Evolutionary conservation across 75 land plant species (phyloP), one percentile per base, ranked within the genome.

Genomic region (Picea glauca): DNA sequence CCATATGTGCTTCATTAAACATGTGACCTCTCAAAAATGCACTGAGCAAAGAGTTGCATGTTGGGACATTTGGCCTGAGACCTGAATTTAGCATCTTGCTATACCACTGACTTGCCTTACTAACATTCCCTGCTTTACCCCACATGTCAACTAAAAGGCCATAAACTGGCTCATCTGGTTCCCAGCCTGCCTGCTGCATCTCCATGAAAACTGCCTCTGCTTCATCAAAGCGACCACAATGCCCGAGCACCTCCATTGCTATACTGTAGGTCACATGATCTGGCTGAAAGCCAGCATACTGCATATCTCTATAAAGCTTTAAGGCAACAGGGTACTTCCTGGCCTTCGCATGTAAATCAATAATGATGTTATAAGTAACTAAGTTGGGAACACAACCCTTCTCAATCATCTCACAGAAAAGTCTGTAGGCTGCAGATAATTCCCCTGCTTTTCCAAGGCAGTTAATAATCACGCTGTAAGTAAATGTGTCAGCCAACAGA

Each of bases 361-460:
- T 95, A 86, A 98, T 86, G 35, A 91, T 95, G 76, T 98, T 98
- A 76, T 95, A 98, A 13, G 99, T 95, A 3, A 98, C 96, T 43
- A 95, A 62, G 81, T 87, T 98, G 21, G 99, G 99, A 76, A 84
- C 86, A 80, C 88, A 95, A 7, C 99, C 98, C 38, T 85, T 84
- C 73, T 85, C 85, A 80, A 91, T 75, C 98, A 98, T 98, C 87
- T 95, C 96, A 68, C 82, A 84, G 83, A 98, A 93, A 7, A 98
- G 88, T 81, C 85, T 91, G 54, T 95, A 82, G 12, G 99, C 99
- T 73, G 88, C 88, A 79, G 81, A 43, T 57, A 98, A 84, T 63
- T 98, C 89, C 12, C 99, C 98, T 20, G 94, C 94, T 84, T 98
- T 98, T 26, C 99, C 99, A 33, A 98, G 90, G 83, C 98, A 98